Conservation (phyloP, 371 early-diverging fungal species). For the Mortierella sp. region DNA sequence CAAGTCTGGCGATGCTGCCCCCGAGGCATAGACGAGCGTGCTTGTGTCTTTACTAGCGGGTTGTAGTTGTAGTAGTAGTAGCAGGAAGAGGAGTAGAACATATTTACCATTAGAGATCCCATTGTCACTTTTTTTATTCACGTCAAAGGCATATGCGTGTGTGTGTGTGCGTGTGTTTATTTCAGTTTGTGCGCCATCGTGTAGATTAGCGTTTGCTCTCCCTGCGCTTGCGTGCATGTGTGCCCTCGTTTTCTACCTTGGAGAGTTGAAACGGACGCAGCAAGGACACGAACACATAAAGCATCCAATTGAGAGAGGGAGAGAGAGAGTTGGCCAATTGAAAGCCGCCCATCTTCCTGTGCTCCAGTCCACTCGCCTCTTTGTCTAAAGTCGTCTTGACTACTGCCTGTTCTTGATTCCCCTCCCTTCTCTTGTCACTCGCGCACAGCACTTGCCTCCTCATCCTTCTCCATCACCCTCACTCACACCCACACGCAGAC, state of each 20-base stretch:
- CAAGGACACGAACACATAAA: too few species aligned
- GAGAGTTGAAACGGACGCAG: too few species aligned
- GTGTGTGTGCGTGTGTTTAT: neutral
- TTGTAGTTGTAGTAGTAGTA: neutral
- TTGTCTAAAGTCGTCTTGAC: neutral
- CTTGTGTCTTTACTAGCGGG: neutral
- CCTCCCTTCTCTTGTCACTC: neutral
- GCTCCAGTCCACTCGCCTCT: too few species aligned
- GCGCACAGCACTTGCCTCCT: neutral
- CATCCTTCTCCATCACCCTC: neutral
- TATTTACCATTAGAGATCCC: constrained; percentile 7
- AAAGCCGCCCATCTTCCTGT: too few species aligned
- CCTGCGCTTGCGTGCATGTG: too few species aligned
- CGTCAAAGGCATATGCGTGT: too few species aligned
- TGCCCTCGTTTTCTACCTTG: neutral
- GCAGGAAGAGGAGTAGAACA: neutral
- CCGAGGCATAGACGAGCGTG: constrained; percentile 19
- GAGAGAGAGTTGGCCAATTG: too few species aligned
- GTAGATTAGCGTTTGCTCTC: too few species aligned
- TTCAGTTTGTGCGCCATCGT: too few species aligned
- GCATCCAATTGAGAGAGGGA: too few species aligned
- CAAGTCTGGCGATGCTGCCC: constrained; percentile 34
- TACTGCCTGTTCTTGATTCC: neutral
- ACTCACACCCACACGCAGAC: neutral
- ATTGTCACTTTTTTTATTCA: neutral